Percentiles rank a stretch among this genome's conserved stretches.
Conservation (phyloP, 208 protist genomes). For the Naegleria fowleri region DNA sequence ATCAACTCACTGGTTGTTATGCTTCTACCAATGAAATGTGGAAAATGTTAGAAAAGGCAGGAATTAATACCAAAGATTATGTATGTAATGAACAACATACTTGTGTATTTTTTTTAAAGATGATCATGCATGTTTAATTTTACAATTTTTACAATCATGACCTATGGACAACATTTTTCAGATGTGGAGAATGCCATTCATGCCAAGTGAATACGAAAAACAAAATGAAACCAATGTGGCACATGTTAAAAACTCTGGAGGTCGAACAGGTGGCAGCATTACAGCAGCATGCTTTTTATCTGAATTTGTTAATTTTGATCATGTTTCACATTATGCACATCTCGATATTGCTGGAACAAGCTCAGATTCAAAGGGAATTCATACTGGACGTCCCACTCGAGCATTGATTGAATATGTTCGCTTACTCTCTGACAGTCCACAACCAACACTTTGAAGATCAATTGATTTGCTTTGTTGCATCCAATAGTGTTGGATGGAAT, state of each 20-base stretch:
- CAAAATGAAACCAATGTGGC: not conserved
- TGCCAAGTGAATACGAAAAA: not conserved
- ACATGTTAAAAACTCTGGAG: not conserved
- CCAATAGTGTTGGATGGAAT: too few relatives aligned
- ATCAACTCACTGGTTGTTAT: not conserved
- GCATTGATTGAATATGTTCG: not conserved
- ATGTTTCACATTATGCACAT: not conserved
- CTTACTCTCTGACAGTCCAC: too few relatives aligned
- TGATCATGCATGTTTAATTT: too few relatives aligned
- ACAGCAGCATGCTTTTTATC: not conserved
- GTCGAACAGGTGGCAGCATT: not conserved
- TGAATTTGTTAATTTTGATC: conserved; percentile 1
- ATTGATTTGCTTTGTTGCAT: too few relatives aligned
- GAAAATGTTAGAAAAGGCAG: not conserved
- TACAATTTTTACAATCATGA: too few relatives aligned
- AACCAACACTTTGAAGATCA: too few relatives aligned
- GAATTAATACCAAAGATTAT: not conserved
- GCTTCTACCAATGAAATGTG: not conserved
- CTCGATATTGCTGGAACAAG: not conserved
- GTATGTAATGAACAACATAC: not conserved
- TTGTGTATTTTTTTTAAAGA: too few relatives aligned
- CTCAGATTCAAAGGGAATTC: not conserved
- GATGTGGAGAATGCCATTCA: conserved; percentile 20
- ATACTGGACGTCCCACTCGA: not conserved
- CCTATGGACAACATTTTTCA: too few relatives aligned